Conservation (phyloP, 768 basidiomycete species). For the Rhizopogon vinicolor region DNA sequence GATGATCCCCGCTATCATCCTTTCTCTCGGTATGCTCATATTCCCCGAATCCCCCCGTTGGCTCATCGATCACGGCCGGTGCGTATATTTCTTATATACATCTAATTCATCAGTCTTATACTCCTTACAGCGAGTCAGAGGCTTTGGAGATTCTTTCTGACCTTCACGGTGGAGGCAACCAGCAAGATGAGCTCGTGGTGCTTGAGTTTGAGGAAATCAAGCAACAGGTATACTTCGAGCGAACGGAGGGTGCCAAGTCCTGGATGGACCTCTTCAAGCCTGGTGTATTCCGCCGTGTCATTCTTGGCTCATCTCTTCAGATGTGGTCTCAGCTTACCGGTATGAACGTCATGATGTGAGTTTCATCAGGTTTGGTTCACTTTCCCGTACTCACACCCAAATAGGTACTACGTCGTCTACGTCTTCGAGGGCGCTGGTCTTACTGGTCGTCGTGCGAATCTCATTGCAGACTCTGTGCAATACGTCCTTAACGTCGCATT, state of each 20-base stretch:
- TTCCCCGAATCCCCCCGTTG: constrained; percentile 74
- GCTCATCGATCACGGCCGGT: constrained; percentile 61
- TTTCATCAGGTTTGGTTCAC: neutral
- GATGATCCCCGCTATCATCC: constrained; percentile 70
- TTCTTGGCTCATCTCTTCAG: constrained; percentile 66
- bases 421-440: constrained; percentile 77
- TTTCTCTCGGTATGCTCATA: constrained; percentile 59
- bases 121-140: constrained; percentile 35
- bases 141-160: constrained; percentile 72
- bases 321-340: constrained; percentile 78
- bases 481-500: constrained; percentile 38
- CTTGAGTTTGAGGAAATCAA: constrained; percentile 69
- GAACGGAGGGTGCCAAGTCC: constrained; percentile 66
- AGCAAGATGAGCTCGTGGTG: constrained; percentile 53
- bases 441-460: constrained; percentile 67
- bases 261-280: constrained; percentile 62
- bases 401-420: constrained; percentile 40
- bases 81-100: neutral
- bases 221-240: constrained; percentile 53
- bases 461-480: constrained; percentile 71
- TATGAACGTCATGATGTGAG: constrained; percentile 81
- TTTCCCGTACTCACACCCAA: neutral
- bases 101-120: constrained; percentile 1
- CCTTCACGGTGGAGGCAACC: constrained; percentile 61
- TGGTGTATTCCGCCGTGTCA: constrained; percentile 65